Evolutionary conservation across 768 basidiomycete species (phyloP).

Genomic region (Amanita polypyramis): DNA sequence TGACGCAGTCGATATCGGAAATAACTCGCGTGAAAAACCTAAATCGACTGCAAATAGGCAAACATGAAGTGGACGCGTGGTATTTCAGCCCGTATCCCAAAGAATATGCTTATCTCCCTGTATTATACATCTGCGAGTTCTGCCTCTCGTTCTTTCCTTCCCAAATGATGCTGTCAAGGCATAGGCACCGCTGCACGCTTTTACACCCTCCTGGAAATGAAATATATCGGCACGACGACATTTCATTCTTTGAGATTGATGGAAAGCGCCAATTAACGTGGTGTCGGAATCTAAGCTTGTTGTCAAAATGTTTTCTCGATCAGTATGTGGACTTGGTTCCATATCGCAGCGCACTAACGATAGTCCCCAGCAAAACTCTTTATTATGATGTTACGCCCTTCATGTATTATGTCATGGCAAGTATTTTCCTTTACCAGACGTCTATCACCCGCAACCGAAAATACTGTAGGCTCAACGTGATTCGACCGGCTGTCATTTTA

Average conservation of each 20-base stretch:
- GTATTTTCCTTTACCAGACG: slow-evolving; percentile 14
- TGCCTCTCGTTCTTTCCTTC: slow-evolving; percentile 92
- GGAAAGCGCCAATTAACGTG: slow-evolving; percentile 92
- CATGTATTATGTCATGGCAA: slow-evolving; percentile 98
- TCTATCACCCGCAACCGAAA: slow-evolving; percentile 3
- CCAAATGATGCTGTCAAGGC: slow-evolving; percentile 82
- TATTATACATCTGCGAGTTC: slow-evolving; percentile 98
- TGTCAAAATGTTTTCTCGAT: slow-evolving; percentile 97
- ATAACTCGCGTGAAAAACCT: slow-evolving; percentile 97
- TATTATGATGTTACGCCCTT: slow-evolving; percentile 99
- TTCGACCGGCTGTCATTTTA: slow-evolving; percentile 82
- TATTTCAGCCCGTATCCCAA: slow-evolving; percentile 99
- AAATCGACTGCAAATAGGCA: slow-evolving; percentile 92
- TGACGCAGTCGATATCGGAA: slow-evolving; percentile 98
- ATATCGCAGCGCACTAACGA: slow-evolving; percentile 12
- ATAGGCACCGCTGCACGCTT: slow-evolving; percentile 84
- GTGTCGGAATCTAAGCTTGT: slow-evolving; percentile 92
- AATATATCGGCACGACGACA: slow-evolving; percentile 95
- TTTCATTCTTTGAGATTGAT: slow-evolving; percentile 98
- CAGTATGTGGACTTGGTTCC: slow-evolving; percentile 50
- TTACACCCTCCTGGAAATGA: slow-evolving; percentile 97
- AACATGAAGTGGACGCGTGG: slow-evolving; percentile 98
- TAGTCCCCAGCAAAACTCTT: slow-evolving; percentile 71
- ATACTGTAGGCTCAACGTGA: slow-evolving; percentile 64
- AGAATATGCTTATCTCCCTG: slow-evolving; percentile 92